Base-by-base conservation (phyloP, 2,329 filamentous ascomycete species). In the Apiospora hydei region DNA sequence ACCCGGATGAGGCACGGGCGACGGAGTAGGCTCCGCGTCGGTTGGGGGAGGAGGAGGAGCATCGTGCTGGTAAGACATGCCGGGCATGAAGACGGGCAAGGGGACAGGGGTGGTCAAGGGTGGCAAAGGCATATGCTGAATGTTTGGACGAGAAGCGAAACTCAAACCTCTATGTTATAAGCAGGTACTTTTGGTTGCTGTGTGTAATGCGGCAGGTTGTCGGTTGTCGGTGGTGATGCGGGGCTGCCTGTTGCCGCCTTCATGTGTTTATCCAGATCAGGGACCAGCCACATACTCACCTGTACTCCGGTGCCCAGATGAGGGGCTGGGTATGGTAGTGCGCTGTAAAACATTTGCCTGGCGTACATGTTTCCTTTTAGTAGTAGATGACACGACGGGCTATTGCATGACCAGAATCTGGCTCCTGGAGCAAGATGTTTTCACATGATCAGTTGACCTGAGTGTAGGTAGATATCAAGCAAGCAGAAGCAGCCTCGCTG, bases 91-190 rank as follows among this genome's bases (percentile, higher is more conserved):
- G 73, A 82, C 73, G 66, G 81, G 77, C 53, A 73, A 73, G 16
- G 81, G 79, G 16, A 77, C 79, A 14, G 81, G 78, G 2, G 80
- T 79, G 30, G 80, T 83, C 61, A 76, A 72, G 38, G 79, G 79
- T 30, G 79, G 77, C 26, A 79, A 70, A 41, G 80, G 72, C 79
- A 81, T 81, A 49, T 69, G 47, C 18, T 57, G 53, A 14, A 18
- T 6, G 18, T 47, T 38, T 34, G 30, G 18, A 21, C 7, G 30
- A 38, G 10, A 61, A 61, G 34, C 21, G 41, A 18, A 14, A 21
- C 11, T 7, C 46, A 49, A 49, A 30, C 18, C 6, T 47, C 24
- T 24, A 14, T 47, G 11, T 2, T 38, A 38, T 10, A 21, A 14
- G 44, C 8, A 51, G 11, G 7, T n/a, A 11, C 18, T 24, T 46